Evolutionary conservation across 2,329 filamentous ascomycete genomes (phyloP).

Genomic region (Xylariaceae sp.): DNA sequence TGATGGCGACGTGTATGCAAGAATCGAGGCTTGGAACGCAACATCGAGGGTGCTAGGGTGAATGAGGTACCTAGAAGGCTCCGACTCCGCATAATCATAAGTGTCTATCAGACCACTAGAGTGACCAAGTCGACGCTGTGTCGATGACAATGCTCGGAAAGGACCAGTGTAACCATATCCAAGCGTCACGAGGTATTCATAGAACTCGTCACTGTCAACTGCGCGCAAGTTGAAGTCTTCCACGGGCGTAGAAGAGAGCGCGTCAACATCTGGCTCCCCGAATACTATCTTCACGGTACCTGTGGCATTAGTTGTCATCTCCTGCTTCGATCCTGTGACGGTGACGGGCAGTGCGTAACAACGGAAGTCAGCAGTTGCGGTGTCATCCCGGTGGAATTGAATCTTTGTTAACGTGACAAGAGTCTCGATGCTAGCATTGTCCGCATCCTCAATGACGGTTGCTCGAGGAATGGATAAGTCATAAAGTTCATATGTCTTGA

Average conservation of each 20-base stretch:
- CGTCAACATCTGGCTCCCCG: background rate
- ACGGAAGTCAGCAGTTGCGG: slow-evolving; percentile 10
- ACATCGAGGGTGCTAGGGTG: slow-evolving; percentile 27
- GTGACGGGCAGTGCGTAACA: slow-evolving; percentile 1
- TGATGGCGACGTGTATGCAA: slow-evolving; percentile 23
- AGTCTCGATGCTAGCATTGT: slow-evolving; percentile 19
- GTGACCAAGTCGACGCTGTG: slow-evolving; percentile 10
- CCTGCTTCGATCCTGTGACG: slow-evolving; percentile 14
- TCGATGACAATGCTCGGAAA: slow-evolving; percentile 13
- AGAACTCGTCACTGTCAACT: slow-evolving; percentile 22
- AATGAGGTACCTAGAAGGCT: slow-evolving; percentile 8
- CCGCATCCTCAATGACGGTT: slow-evolving; percentile 12
- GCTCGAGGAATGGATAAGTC: slow-evolving; percentile 31
- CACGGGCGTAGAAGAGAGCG: background rate
- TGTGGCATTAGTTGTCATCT: slow-evolving; percentile 13
- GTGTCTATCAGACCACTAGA: slow-evolving; percentile 11
- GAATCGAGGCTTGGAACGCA: slow-evolving; percentile 25
- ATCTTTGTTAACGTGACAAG: slow-evolving; percentile 18
- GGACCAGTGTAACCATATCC: slow-evolving; percentile 25
- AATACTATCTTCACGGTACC: slow-evolving; percentile 17
- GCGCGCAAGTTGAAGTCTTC: slow-evolving; percentile 11
- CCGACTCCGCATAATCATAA: slow-evolving; percentile 3
- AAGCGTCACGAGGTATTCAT: slow-evolving; percentile 11
- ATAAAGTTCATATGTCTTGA: slow-evolving; percentile 25
- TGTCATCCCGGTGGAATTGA: background rate